Evolutionary conservation across 257 asterid species (phyloP).

Genomic region (Solanum tacnaense): DNA sequence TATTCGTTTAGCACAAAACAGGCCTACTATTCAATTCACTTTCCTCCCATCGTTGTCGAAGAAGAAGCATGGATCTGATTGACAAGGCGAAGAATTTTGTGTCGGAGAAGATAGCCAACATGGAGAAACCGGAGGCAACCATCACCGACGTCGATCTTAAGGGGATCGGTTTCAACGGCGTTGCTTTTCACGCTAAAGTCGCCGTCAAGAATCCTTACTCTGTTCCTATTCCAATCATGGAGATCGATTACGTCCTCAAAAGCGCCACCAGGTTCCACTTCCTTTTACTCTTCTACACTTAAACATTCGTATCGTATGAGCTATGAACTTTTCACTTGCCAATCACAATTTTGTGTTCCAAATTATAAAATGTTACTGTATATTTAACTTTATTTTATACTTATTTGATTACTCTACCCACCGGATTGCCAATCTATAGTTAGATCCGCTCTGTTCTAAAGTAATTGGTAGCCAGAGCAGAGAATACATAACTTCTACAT

Average conservation of each 20-base stretch:
- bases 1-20: background rate
- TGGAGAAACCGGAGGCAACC: constrained; percentile 63
- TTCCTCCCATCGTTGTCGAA: background rate
- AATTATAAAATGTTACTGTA: background rate
- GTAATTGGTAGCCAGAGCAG: background rate
- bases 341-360: background rate
- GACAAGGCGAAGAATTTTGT: constrained; percentile 43
- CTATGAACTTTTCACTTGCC: background rate
- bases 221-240: constrained; percentile 55
- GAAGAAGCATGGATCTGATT: constrained; percentile 35
- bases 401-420: background rate
- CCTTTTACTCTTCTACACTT: background rate
- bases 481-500: background rate
- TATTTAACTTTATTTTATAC: background rate
- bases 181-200: constrained; percentile 46
- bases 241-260: constrained; percentile 48
- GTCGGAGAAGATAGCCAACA: constrained; percentile 11
- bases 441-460: background rate
- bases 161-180: constrained; percentile 32
- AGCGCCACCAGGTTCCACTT: constrained; percentile 41
- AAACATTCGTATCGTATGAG: too few relatives aligned
- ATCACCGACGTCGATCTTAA: constrained; percentile 65
- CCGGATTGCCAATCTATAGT: background rate
- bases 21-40: background rate
- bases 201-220: constrained; percentile 46